A percentile compares a stretch with the other conserved stretches of the same genome.
Evolutionary conservation across 495 filamentous ascomycete genomes (phyloP).

Genomic region (Penicillium arizonense): DNA sequence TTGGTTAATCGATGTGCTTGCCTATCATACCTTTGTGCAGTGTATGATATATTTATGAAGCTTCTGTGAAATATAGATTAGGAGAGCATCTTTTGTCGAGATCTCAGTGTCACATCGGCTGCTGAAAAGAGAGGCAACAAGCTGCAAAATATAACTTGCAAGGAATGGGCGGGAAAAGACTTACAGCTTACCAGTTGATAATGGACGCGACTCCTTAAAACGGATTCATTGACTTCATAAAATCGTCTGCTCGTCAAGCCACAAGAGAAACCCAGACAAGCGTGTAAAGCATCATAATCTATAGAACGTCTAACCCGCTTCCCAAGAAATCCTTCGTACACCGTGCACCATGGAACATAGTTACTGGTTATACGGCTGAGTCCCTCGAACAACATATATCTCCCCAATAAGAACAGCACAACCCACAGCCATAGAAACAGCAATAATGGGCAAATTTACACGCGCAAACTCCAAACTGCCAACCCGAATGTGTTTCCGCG

Average conservation of each 20-base stretch:
- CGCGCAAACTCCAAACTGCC: slow-evolving; percentile 56
- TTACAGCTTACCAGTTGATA: no score
- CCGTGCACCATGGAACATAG: background rate
- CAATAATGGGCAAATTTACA: slow-evolving; percentile 65
- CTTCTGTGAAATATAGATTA: no score
- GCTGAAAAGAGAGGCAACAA: no score
- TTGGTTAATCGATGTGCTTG: no score
- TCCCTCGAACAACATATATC: slow-evolving; percentile 51
- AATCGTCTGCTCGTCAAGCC: background rate
- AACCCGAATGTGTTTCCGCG: slow-evolving; percentile 60
- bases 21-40: no score
- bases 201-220: background rate
- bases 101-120: no score
- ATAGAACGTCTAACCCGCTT: background rate
- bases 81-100: no score
- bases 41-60: no score
- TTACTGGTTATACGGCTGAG: slow-evolving; percentile 15
- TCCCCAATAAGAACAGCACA: slow-evolving; percentile 57
- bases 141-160: no score
- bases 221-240: slow-evolving; percentile 5
- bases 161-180: no score
- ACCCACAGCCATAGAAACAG: slow-evolving; percentile 62
- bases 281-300: background rate
- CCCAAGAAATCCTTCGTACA: background rate
- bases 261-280: background rate